A percentile compares a stretch with the other conserved stretches of the same genome.
Evolutionary conservation across 129 eudicot genomes (phyloP).

Genomic region (Artemisia tridentata): DNA sequence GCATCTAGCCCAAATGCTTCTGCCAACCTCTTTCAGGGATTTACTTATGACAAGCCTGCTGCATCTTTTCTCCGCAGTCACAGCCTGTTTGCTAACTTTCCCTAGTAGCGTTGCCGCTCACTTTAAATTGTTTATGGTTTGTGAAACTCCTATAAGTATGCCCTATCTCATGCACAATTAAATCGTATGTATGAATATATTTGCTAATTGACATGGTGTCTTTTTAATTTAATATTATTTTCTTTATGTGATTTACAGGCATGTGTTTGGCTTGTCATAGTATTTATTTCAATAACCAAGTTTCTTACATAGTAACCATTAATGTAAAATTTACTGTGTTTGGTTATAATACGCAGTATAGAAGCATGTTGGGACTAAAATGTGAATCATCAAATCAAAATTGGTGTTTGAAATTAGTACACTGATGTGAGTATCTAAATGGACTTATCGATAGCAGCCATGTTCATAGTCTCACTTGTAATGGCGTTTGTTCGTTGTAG

Average conservation of each 20-base stretch:
- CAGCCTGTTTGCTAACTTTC: constrained; percentile 33
- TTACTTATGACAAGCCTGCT: constrained; percentile 71
- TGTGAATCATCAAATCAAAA: no score
- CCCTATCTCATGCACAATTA: background rate
- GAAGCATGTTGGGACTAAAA: no score
- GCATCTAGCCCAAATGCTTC: constrained; percentile 62
- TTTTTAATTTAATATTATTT: background rate
- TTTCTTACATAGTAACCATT: background rate
- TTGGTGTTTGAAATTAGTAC: no score
- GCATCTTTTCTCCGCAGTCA: constrained; percentile 52
- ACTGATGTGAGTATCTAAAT: no score
- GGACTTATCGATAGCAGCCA: no score
- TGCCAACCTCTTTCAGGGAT: constrained; percentile 63
- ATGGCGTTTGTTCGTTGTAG: no score
- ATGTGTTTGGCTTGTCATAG: no score
- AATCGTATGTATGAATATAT: no score
- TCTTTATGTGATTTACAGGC: no score
- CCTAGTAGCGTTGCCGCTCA: background rate
- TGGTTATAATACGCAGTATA: background rate
- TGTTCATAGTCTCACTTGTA: no score
- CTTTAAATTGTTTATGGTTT: background rate
- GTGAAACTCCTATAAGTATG: background rate
- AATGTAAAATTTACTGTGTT: constrained; percentile 1
- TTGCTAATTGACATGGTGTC: background rate
- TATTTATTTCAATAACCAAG: background rate